Evolutionary conservation across 306 rosid genomes (phyloP).

Genomic region (Casuarina cunninghamiana): DNA sequence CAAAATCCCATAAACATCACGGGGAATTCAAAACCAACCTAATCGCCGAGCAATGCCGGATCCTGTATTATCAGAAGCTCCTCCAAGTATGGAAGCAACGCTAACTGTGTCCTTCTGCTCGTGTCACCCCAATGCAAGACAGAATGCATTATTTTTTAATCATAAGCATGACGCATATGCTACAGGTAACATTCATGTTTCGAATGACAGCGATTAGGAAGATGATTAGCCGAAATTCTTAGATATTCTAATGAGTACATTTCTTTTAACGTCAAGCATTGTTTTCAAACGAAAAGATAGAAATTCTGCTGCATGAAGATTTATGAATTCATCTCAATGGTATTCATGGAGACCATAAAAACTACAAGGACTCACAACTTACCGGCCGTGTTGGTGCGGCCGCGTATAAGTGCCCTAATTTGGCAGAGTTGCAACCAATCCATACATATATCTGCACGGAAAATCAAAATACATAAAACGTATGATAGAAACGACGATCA

Average conservation of each 20-base stretch:
- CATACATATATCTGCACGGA: slow-evolving; percentile 66
- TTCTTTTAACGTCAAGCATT: no score
- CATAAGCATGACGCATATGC: not conserved
- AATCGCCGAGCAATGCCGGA: slow-evolving; percentile 77
- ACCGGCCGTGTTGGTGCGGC: slow-evolving; percentile 84
- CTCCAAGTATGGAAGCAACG: slow-evolving; percentile 81
- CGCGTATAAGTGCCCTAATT: slow-evolving; percentile 78
- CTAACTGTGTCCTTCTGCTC: slow-evolving; percentile 58
- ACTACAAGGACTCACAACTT: slow-evolving; percentile 28
- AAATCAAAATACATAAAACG: not conserved
- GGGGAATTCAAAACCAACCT: slow-evolving; percentile 42
- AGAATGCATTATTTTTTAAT: not conserved
- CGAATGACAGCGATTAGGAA: not conserved
- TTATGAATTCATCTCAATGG: not conserved
- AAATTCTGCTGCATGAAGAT: not conserved
- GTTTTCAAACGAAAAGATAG: no score
- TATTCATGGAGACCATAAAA: not conserved
- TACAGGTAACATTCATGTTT: not conserved
- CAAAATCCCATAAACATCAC: not conserved
- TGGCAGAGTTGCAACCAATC: slow-evolving; percentile 81
- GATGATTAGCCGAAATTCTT: not conserved
- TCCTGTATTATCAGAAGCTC: slow-evolving; percentile 84
- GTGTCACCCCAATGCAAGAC: slow-evolving; percentile 4
- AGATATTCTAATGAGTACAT: no score
- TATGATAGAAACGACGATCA: not conserved